These are phyloP conservation scores for Flaveria floridana DNA, from an alignment of 140 eudicot genomes.

Conservation along the genomic window DNA sequence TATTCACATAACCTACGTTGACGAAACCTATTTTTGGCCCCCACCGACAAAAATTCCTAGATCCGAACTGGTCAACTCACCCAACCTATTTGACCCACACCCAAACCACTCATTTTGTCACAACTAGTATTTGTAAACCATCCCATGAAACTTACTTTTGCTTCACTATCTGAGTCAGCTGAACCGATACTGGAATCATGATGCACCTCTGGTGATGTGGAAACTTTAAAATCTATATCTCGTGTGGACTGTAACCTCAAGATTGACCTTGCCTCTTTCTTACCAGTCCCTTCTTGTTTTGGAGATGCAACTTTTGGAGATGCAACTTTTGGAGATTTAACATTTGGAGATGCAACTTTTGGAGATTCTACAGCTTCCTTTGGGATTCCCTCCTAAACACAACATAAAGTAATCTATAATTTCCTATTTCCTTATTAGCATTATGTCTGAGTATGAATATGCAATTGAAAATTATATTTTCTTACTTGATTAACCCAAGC, in stretches of 20 bases:
- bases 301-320: slow-evolving; percentile 50
- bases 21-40: neutral
- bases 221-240: slow-evolving; percentile 15
- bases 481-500: slow-evolving; percentile 59
- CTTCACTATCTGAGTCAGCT: slow-evolving; percentile 59
- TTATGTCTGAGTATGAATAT: neutral
- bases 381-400: slow-evolving; percentile 51
- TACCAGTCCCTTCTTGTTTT: slow-evolving; percentile 35
- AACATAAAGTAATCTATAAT: slow-evolving; percentile 21
- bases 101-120: slow-evolving; percentile 1
- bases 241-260: slow-evolving; percentile 42
- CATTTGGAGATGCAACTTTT: slow-evolving; percentile 47
- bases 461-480: neutral
- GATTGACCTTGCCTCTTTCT: slow-evolving; percentile 37
- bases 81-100: neutral
- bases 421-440: neutral
- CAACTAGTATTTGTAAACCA: neutral
- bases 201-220: slow-evolving; percentile 46
- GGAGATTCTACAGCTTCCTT: slow-evolving; percentile 29
- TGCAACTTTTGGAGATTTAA: neutral
- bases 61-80: neutral
- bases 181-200: slow-evolving; percentile 53
- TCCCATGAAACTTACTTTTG: slow-evolving; percentile 43
- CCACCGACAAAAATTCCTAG: neutral
- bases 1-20: neutral